Evolutionary conservation across 1,284 basidiomycete genomes (phyloP).

Genomic region (Apiotrichum gamsii): DNA sequence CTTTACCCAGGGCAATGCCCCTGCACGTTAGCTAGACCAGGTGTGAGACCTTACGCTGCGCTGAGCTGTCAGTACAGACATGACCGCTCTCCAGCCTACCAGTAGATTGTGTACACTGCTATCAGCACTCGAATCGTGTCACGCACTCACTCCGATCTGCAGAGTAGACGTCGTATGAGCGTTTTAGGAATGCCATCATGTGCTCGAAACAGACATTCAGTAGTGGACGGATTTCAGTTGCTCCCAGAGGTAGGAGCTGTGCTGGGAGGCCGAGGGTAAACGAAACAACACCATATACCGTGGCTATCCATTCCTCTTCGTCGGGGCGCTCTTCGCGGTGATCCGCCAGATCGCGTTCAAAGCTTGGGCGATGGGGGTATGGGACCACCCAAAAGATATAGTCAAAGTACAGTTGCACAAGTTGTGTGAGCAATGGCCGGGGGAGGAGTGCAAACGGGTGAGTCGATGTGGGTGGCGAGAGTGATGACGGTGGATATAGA

Average conservation of each 20-base stretch:
- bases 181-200: neutral
- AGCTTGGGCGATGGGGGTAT: slow-evolving; percentile 54
- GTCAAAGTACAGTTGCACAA: slow-evolving; percentile 74
- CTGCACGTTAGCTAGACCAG: too few relatives aligned
- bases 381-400: slow-evolving; percentile 77
- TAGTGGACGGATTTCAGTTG: slow-evolving; percentile 11
- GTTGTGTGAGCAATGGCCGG: slow-evolving; percentile 30
- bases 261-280: slow-evolving; percentile 58
- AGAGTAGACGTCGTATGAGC: too few relatives aligned
- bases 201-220: slow-evolving; percentile 6
- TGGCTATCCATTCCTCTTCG: slow-evolving; percentile 58
- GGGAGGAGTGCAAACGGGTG: too few relatives aligned
- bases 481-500: too few relatives aligned
- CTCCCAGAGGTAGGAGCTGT: slow-evolving; percentile 8
- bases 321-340: slow-evolving; percentile 69
- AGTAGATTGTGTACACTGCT: too few relatives aligned
- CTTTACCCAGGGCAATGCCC: too few relatives aligned
- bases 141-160: too few relatives aligned
- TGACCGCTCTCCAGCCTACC: too few relatives aligned
- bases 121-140: too few relatives aligned
- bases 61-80: too few relatives aligned
- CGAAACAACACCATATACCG: slow-evolving; percentile 75
- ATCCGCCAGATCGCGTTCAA: slow-evolving; percentile 69
- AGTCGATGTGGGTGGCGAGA: too few relatives aligned
- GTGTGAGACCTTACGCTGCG: too few relatives aligned